A percentile compares a stretch with the other conserved stretches of the same genome.
These are phyloP conservation scores for Vitis rupestris DNA, from an alignment of 164 flowering plant species.

Conservation along the genomic window DNA sequence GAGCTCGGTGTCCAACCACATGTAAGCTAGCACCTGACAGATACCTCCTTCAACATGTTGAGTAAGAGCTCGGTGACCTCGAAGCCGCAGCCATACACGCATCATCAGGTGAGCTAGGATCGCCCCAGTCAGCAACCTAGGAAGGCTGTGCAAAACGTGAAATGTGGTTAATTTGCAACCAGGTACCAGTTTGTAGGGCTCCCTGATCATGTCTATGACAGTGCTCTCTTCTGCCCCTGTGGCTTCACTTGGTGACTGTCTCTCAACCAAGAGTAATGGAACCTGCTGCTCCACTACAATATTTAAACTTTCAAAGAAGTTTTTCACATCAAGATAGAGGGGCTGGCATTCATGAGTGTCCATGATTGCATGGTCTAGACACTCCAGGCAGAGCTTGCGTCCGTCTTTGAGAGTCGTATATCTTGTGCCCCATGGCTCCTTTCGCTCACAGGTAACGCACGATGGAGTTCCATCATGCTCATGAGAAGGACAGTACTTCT, in stretches of 20 bases:
- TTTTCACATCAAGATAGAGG: constrained; percentile 64
- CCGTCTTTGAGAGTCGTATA: constrained; percentile 74
- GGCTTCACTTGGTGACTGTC: constrained; percentile 87
- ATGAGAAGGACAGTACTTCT: constrained; percentile 89
- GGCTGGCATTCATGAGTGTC: constrained; percentile 74
- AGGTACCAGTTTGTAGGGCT: constrained; percentile 49
- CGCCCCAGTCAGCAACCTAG: constrained; percentile 21
- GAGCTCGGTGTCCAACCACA: too few relatives aligned
- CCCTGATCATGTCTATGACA: constrained; percentile 31
- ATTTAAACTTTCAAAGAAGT: constrained; percentile 65
- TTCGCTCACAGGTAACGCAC: constrained; percentile 91
- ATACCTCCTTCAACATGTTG: too few relatives aligned
- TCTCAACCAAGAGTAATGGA: constrained; percentile 85
- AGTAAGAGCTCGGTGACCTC: too few relatives aligned
- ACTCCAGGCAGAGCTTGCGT: constrained; percentile 84
- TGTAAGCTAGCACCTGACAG: too few relatives aligned
- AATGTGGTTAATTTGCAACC: constrained; percentile 68
- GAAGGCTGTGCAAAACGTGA: constrained; percentile 47
- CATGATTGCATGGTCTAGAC: constrained; percentile 82
- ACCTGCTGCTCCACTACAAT: constrained; percentile 82
- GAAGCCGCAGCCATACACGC: too few relatives aligned
- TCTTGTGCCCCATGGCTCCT: constrained; percentile 73
- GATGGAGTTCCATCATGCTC: constrained; percentile 83
- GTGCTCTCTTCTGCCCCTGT: constrained; percentile 69
- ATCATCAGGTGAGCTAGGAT: too few relatives aligned